These are phyloP conservation scores for Penicillium malachiteum DNA, from an alignment of 495 filamentous ascomycete genomes.

Conservation along the genomic window DNA sequence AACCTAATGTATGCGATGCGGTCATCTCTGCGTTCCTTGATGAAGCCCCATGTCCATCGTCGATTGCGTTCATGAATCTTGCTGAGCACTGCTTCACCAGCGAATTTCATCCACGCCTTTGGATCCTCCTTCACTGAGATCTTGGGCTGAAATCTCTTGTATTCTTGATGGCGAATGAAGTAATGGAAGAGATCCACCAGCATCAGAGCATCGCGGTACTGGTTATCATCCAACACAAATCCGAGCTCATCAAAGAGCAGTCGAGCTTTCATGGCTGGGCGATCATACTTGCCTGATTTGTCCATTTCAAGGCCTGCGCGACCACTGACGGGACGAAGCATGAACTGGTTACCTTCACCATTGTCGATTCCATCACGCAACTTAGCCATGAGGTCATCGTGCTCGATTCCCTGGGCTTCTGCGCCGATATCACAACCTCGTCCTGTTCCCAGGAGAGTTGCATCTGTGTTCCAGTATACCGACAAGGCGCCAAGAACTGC, in stretches of 20 bases:
- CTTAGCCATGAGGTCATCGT: conserved; percentile 71
- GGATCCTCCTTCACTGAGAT: conserved; percentile 84
- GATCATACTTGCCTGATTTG: conserved; percentile 78
- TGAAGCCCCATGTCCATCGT: conserved; percentile 91
- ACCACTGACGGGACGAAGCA: conserved; percentile 91
- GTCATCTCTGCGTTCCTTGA: conserved; percentile 87
- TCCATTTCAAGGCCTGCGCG: conserved; percentile 89
- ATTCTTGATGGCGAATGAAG: conserved; percentile 96
- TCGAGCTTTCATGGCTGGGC: conserved; percentile 85
- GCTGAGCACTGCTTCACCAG: conserved; percentile 78
- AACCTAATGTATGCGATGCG: conserved; percentile 84
- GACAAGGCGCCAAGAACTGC: conserved; percentile 84
- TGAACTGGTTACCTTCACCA: conserved; percentile 81
- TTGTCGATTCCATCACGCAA: conserved; percentile 75
- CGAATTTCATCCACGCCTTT: conserved; percentile 86
- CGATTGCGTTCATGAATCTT: conserved; percentile 93
- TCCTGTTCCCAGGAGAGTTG: conserved; percentile 74
- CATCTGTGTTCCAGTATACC: conserved; percentile 97
- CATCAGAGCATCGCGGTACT: conserved; percentile 96
- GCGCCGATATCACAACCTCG: conserved; percentile 57
- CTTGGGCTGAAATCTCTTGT: conserved; percentile 90
- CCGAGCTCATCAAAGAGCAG: conserved; percentile 94
- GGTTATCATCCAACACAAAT: conserved; percentile 90
- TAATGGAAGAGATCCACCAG: conserved; percentile 98
- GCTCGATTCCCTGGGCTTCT: conserved; percentile 63